Base-by-base conservation (phyloP, 1,139 yeast species). In the Ogataea hybrid region DNA sequence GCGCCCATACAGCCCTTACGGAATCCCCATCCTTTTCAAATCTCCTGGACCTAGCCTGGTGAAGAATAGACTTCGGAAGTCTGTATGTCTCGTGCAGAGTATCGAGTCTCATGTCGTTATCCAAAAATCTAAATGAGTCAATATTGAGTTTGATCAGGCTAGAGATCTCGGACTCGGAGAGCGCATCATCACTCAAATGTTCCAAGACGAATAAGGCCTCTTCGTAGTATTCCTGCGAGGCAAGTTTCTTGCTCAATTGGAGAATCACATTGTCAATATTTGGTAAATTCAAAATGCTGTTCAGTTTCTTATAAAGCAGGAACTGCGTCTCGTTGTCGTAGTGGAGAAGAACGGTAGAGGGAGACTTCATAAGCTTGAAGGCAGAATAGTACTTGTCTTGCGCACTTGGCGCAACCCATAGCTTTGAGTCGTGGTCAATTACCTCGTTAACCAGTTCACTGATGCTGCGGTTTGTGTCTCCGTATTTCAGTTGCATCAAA, bases 161-260 rank as follows among this genome's bases (percentile, higher is more conserved):
- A 23, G 75, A 67, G 4, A 82, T 70, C 2, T 66, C 58, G 2
- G 53, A 57, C 46, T 79, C 81, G 49, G 72, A 64, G 20, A 81
- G 56, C 1, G 64, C 56, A 3, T 55, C 59, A 48, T 79, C 81
- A 48, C 70, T 62, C 21, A 83, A 57, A 55, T 81, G 84, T 11
- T 81, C 67, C 38, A 75, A 67, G 2, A 84, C 80, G 57, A 74
- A 84, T 2, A 84, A 49, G 0, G 92, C 74, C 52, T 84, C 86
- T 46, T 70, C 69, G 75, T 78, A 73, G 41, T 74, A 60, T 1
- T 75, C 76, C n/a, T 60, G 55, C 9, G 64, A 52, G 41, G 69
- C 72, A 32, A 86, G 67, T 46, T 79, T 76, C 32, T 72, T 65
- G 4, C 84, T 84, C 58, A 81, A 79, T 8, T 64, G 52, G 7